Percentiles rank a stretch among this genome's conserved stretches.
Conservation (phyloP, 2,329 filamentous ascomycete genomes). For the Calycina herbarum region DNA sequence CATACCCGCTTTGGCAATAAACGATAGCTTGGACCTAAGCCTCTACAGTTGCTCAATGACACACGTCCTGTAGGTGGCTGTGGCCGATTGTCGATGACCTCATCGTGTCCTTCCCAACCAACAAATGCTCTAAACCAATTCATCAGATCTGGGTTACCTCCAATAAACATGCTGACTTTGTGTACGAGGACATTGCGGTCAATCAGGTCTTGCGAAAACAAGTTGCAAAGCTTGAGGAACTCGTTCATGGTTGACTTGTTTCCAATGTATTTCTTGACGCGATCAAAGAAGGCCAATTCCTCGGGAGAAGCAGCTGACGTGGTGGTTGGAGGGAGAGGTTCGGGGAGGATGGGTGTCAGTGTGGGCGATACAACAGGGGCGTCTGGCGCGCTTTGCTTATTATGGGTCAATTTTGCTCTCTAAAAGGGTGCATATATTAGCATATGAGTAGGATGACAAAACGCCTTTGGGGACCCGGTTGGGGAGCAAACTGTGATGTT, state of each 20-base stretch:
- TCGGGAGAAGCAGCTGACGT: conserved; percentile 75
- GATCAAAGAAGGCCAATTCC: conserved; percentile 91
- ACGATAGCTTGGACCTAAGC: conserved; percentile 93
- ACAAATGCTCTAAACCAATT: conserved; percentile 85
- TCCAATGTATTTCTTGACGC: conserved; percentile 92
- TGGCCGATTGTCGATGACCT: conserved; percentile 75
- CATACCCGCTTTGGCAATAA: conserved; percentile 77
- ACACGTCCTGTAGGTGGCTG: conserved; percentile 76
- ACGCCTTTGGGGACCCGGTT: neutral
- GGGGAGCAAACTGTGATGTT: conserved; percentile 27
- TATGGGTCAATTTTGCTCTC: conserved; percentile 73
- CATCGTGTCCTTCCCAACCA: conserved; percentile 72
- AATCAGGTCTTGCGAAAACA: conserved; percentile 91
- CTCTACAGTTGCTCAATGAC: conserved; percentile 92
- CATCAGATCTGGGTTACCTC: conserved; percentile 85
- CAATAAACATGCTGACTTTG: conserved; percentile 82
- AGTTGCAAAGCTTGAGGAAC: conserved; percentile 94
- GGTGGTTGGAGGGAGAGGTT: conserved; percentile 77
- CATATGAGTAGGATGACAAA: neutral
- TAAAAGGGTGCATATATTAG: conserved; percentile 22
- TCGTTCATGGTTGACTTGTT: conserved; percentile 93
- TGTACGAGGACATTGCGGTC: conserved; percentile 80
- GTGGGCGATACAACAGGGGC: conserved; percentile 68
- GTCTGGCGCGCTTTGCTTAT: conserved; percentile 45
- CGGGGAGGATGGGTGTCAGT: conserved; percentile 82